Percentiles rank a stretch among this genome's conserved stretches.
Conservation (phyloP, 148 eudicot species). For the Linanthus parryae region DNA sequence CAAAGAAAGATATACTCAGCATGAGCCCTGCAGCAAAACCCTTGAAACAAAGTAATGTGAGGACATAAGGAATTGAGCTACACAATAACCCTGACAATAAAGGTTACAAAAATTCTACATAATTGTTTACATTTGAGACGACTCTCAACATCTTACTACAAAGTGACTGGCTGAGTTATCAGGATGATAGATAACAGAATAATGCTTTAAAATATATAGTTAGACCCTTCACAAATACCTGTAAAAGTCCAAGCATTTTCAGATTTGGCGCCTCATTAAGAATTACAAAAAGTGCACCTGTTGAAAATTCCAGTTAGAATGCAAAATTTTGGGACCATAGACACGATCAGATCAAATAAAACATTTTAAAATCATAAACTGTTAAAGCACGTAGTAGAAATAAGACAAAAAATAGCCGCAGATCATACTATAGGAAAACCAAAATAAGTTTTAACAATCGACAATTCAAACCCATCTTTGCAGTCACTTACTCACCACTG, state of each 20-base stretch:
- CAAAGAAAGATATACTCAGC: constrained; percentile 97
- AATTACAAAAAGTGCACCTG: constrained; percentile 93
- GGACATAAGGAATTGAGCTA: too few relatives aligned
- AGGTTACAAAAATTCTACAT: too few relatives aligned
- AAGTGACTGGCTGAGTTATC: not conserved
- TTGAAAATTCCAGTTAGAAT: constrained; percentile 20
- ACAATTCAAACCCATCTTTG: too few relatives aligned
- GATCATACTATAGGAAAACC: too few relatives aligned
- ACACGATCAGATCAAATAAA: too few relatives aligned
- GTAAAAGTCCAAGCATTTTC: constrained; percentile 95
- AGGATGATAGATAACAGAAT: not conserved
- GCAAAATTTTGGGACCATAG: constrained; percentile 4
- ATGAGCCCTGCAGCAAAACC: constrained; percentile 99
- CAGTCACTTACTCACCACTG: too few relatives aligned
- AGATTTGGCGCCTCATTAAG: constrained; percentile 74
- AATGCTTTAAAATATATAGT: not conserved
- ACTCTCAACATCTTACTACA: not conserved
- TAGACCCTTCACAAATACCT: constrained; percentile 32
- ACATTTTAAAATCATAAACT: too few relatives aligned
- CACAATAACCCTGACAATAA: too few relatives aligned
- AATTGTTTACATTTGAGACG: too few relatives aligned
- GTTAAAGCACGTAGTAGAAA: too few relatives aligned
- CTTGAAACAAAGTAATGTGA: constrained; percentile 26
- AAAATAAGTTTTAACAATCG: too few relatives aligned
- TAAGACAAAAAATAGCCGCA: too few relatives aligned